A percentile compares a stretch with the other conserved stretches of the same genome.
These are phyloP conservation scores for Botryotinia convoluta DNA, from an alignment of 2,329 filamentous ascomycete genomes.

Conservation along the genomic window DNA sequence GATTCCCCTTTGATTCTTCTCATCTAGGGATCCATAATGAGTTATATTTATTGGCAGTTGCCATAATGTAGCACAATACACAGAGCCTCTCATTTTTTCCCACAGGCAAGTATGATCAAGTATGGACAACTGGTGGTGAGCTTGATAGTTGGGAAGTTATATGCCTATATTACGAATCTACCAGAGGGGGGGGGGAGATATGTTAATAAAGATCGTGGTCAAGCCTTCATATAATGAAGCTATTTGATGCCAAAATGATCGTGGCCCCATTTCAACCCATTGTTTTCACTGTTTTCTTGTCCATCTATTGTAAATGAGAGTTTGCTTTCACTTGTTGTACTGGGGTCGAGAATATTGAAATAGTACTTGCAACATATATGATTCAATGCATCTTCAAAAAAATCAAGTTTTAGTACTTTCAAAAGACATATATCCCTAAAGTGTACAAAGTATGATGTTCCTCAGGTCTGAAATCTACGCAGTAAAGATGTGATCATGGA, in stretches of 20 bases:
- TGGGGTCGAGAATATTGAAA: not conserved
- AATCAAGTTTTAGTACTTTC: no score
- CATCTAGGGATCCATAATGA: not conserved
- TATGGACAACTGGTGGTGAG: not conserved
- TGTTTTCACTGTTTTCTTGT: not conserved
- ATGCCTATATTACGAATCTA: not conserved
- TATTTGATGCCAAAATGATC: not conserved
- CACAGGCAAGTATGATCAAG: not conserved
- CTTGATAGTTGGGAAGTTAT: not conserved
- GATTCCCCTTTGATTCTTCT: not conserved
- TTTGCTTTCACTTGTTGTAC: not conserved
- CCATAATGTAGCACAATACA: not conserved
- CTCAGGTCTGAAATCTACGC: no score
- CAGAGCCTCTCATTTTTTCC: not conserved
- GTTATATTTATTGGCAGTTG: constrained; percentile 4
- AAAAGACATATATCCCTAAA: not conserved
- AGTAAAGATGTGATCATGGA: not conserved
- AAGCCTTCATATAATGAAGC: not conserved
- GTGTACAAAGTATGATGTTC: no score
- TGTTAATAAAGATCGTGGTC: not conserved
- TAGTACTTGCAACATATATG: not conserved
- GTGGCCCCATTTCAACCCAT: not conserved
- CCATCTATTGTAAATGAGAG: not conserved
- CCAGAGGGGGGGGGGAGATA: not conserved
- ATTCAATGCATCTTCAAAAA: not conserved